Percentiles rank a stretch among this genome's conserved stretches.
Evolutionary conservation across 2,329 filamentous ascomycete species (phyloP).

Genomic region (Daldinia sp.): DNA sequence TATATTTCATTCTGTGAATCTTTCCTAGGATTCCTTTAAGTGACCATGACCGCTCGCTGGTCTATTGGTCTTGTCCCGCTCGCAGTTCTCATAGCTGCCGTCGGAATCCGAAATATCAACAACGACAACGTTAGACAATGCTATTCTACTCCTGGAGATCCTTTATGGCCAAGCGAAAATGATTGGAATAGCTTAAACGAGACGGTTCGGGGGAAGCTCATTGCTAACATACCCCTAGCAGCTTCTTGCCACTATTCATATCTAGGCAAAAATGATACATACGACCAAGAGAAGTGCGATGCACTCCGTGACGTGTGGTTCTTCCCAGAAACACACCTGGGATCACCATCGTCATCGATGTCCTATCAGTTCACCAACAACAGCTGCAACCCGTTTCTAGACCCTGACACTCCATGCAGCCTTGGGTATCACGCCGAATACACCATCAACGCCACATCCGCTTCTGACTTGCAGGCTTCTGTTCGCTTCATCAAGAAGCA

Average conservation of each 20-base stretch:
- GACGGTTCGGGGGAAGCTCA: neutral
- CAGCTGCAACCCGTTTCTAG: neutral
- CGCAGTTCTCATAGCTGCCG: neutral
- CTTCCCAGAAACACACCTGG: neutral
- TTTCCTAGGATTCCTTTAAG: too few relatives aligned
- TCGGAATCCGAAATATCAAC: neutral
- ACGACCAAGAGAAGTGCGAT: neutral
- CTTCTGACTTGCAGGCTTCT: neutral
- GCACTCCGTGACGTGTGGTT: neutral
- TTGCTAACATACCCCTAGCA: neutral
- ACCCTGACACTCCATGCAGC: neutral
- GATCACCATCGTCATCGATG: neutral
- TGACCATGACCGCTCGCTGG: neutral
- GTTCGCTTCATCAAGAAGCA: neutral
- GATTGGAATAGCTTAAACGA: neutral
- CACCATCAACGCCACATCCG: neutral
- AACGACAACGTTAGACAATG: neutral
- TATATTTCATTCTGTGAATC: too few relatives aligned
- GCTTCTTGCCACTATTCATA: neutral
- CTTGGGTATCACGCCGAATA: neutral
- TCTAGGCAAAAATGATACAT: neutral
- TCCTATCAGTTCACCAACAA: neutral
- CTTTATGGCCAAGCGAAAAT: neutral
- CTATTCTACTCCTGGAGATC: neutral
- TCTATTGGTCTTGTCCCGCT: neutral